Base-by-base conservation (phyloP, 2,329 filamentous ascomycete species). In the Laburnicola sp. region DNA sequence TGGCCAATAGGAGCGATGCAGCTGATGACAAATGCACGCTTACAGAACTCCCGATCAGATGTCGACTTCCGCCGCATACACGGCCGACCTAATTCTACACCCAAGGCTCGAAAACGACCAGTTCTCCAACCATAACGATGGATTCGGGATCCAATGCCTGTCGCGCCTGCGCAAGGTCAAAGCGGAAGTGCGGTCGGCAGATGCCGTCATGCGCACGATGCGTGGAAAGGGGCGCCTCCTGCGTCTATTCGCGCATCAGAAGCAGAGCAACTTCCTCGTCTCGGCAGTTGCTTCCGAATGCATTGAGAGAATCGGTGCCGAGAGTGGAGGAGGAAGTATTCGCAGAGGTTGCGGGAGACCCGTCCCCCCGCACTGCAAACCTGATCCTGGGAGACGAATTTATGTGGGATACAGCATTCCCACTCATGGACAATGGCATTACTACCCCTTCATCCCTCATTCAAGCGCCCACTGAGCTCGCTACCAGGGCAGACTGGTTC, bases 151-250 rank as follows among this genome's bases (percentile, higher is more conserved):
- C 38, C 22, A 53, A 53, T 27, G 50, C 47, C 25, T 53, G 47
- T 32, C 45, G 40, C 46, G 50, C 46, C 39, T 49, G 46, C 39
- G 46, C 46, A 34, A 45, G 40, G 43, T 40, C 46, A 40, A 53
- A 53, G 40, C 50, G 50, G 25, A 53, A 45, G 28, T 53, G 50
- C 41, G 50, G 50, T 50, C 30, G 50, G 39, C 50, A 53, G 37
- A 32, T 45, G 34, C 48, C 48, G 23, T 54, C 48, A 22, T 50
- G 48, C 42, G 48, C 42, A 50, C 51, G 51, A 45, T 53, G 51
- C 39, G 39, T 41, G 48, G 51, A 50, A 25, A 45, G 47, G 51
- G 47, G 47, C 40, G 45, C 10, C n/a, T 45, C 39, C 38, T 53
- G 51, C 46, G 34, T 53, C 28, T 53, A 53, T 41, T 32, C 51